Base-by-base conservation (phyloP, 148 eudicot genomes). In the Fallopia convolvulus region DNA sequence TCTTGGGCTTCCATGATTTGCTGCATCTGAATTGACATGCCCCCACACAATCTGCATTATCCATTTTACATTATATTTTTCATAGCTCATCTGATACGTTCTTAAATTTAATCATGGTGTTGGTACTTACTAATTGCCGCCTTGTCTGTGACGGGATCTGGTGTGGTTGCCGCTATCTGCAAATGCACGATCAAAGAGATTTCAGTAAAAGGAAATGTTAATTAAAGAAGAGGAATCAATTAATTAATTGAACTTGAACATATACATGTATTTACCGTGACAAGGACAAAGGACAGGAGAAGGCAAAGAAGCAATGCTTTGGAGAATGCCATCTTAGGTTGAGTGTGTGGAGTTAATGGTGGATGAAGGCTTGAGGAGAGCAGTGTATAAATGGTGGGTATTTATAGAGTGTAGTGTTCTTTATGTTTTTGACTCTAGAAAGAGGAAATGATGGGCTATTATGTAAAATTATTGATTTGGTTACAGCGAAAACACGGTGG, bases 11-110 rank as follows among this genome's bases (percentile, higher is more conserved):
- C 72, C 41, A 26, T 36, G 72, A 26, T 12, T 30, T 36, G 72
- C 72, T 66, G 72, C 72, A 66, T 66, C 72, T 66, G 40, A 12
- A 26, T 21, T 36, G 17, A 26, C 72, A 66, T 10, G 36, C 72
- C 15, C 40, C 72, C 3, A 11, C n/a, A 36, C 72, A 66, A 66
- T 66, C 72, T 66, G 70, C 39, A 65, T n/a, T n/a, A n/a, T 23
- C 39, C 32, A 63, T 63, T 65, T 12, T 12, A 17, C 36, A n/a
- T n/a, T n/a, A n/a, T n/a, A n/a, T n/a, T n/a, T n/a, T n/a, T n/a
- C n/a, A n/a, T n/a, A n/a, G n/a, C n/a, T n/a, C n/a, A n/a, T n/a
- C n/a, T n/a, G n/a, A n/a, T n/a, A 4, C 44, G 1, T 26, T 26
- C 30, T 26, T 26, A 26, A 26, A 41, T 41, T 8, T 41, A 41